Conservation (phyloP, 345 rosid genomes). For the Eucalyptus cloeziana region DNA sequence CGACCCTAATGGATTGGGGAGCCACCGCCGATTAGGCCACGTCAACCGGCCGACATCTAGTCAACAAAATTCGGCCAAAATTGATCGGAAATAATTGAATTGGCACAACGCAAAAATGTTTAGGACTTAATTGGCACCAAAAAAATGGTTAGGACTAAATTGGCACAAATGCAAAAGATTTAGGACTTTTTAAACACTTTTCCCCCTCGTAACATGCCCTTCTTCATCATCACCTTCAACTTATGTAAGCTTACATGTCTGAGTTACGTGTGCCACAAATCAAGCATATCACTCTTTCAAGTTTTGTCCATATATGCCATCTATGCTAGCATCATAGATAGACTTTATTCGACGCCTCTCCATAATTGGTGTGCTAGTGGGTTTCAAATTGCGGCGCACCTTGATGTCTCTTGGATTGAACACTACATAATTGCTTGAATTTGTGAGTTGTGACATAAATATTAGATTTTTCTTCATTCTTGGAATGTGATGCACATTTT, state of each 20-base stretch:
- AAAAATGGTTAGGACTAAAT: too few relatives aligned
- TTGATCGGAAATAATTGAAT: too few relatives aligned
- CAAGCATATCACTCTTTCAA: too few relatives aligned
- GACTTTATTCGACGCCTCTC: background rate
- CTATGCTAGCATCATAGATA: background rate
- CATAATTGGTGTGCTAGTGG: background rate
- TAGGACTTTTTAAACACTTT: too few relatives aligned
- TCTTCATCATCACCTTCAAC: background rate
- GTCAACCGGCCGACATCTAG: too few relatives aligned
- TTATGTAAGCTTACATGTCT: background rate
- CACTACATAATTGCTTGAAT: background rate
- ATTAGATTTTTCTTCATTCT: background rate
- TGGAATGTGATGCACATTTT: background rate
- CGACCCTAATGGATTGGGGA: too few relatives aligned
- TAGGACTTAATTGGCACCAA: too few relatives aligned
- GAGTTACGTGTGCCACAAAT: background rate
- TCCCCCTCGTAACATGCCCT: too few relatives aligned
- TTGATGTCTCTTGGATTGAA: background rate
- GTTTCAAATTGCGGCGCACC: background rate
- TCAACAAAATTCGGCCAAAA: too few relatives aligned
- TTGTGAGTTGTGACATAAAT: background rate
- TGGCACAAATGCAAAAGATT: too few relatives aligned
- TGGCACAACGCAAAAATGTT: too few relatives aligned
- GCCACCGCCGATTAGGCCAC: too few relatives aligned
- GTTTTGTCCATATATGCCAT: background rate